These are phyloP conservation scores for Beauveria brongniartii DNA, from an alignment of 2,329 filamentous ascomycete species.

Conservation along the genomic window DNA sequence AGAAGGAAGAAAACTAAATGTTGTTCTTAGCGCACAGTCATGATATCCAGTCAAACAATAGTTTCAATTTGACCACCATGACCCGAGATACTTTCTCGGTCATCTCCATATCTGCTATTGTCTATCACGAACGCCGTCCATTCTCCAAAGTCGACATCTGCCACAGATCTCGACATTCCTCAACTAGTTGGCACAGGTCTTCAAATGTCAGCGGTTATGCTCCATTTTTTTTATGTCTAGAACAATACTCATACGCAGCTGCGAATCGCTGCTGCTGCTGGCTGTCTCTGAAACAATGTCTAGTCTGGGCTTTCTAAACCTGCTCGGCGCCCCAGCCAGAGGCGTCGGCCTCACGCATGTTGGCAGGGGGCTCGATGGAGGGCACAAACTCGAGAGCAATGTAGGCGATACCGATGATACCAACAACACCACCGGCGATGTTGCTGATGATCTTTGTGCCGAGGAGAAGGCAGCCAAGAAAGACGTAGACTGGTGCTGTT, in stretches of 20 bases:
- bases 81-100: too few relatives aligned
- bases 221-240: neutral
- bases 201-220: neutral
- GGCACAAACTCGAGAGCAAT: constrained; percentile 66
- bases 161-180: neutral
- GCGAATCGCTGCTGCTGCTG: neutral
- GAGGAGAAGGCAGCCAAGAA: constrained; percentile 80
- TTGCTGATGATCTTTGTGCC: constrained; percentile 58
- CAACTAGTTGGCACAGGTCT: neutral
- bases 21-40: neutral
- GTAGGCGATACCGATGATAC: constrained; percentile 71
- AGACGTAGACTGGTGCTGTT: constrained; percentile 72
- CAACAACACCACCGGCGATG: constrained; percentile 71
- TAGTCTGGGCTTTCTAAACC: constrained; percentile 40
- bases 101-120: neutral
- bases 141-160: neutral
- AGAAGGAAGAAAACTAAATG: constrained; percentile 11
- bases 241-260: neutral
- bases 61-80: neutral
- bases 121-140: neutral
- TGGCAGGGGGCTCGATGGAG: constrained; percentile 70
- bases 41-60: neutral
- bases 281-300: too few relatives aligned
- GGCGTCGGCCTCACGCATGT: constrained; percentile 68
- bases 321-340: constrained; percentile 71